Evolutionary conservation across 768 basidiomycete species (phyloP).

Genomic region (Psilocybe tampanensis): DNA sequence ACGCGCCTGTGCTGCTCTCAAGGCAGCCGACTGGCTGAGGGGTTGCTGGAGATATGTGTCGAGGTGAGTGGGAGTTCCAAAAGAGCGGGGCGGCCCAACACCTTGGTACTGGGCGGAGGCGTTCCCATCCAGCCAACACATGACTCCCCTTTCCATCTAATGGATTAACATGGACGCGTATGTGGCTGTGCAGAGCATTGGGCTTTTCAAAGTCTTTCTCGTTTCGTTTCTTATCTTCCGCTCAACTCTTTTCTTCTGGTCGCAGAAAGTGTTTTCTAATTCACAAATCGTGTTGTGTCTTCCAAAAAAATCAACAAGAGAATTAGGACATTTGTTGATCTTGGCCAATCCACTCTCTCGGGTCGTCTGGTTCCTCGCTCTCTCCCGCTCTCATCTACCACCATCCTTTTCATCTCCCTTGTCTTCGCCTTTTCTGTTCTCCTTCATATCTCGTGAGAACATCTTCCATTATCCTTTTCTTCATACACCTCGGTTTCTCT

Average conservation of each 20-base stretch:
- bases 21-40: no score
- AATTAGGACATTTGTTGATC: slow-evolving; percentile 23
- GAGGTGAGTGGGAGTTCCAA: slow-evolving; percentile 19
- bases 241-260: slow-evolving; percentile 1
- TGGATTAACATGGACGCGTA: slow-evolving; percentile 19
- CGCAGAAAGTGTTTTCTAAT: background rate
- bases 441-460: slow-evolving; percentile 17
- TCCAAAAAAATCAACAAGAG: slow-evolving; percentile 1
- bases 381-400: slow-evolving; percentile 19
- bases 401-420: slow-evolving; percentile 9
- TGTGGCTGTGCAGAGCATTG: slow-evolving; percentile 19
- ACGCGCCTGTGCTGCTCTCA: no score
- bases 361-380: slow-evolving; percentile 31
- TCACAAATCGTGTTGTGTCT: slow-evolving; percentile 21
- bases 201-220: background rate
- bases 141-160: background rate
- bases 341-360: slow-evolving; percentile 44
- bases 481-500: slow-evolving; percentile 9
- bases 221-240: slow-evolving; percentile 2
- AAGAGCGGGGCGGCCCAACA: slow-evolving; percentile 26
- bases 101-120: slow-evolving; percentile 20
- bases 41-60: background rate
- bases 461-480: slow-evolving; percentile 1
- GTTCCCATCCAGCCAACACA: slow-evolving; percentile 12
- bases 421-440: slow-evolving; percentile 12